These are phyloP conservation scores for Metarhizium humberi DNA, from an alignment of 2,329 filamentous ascomycete genomes.

Conservation along the genomic window DNA sequence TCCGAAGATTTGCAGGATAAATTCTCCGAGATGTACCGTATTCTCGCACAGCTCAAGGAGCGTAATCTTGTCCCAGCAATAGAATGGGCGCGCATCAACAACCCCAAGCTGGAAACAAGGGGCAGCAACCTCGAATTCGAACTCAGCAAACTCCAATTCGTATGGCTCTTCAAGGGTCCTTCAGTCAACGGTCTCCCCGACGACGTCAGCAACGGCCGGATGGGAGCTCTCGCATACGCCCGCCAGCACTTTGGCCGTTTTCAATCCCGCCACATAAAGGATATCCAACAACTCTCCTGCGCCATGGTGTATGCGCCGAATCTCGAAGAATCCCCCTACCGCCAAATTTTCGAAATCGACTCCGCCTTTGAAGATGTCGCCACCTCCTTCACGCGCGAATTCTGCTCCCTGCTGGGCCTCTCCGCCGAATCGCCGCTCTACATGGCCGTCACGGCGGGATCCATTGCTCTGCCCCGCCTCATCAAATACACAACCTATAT, in stretches of 20 bases:
- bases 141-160: conserved; percentile 78
- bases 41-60: conserved; percentile 67
- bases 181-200: conserved; percentile 45
- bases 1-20: conserved; percentile 58
- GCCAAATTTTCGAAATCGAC: conserved; percentile 63
- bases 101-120: conserved; percentile 60
- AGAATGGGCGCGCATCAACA: conserved; percentile 70
- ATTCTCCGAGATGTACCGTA: conserved; percentile 85
- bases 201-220: conserved; percentile 42
- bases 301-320: conserved; percentile 75
- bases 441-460: conserved; percentile 82
- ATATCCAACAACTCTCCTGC: conserved; percentile 73
- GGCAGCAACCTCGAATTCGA: conserved; percentile 96
- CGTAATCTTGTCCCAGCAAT: conserved; percentile 77
- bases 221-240: conserved; percentile 67
- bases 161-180: conserved; percentile 72
- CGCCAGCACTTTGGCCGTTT: conserved; percentile 66
- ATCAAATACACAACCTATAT: conserved; percentile 84
- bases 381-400: conserved; percentile 83
- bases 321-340: conserved; percentile 68
- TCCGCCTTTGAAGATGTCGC: conserved; percentile 76
- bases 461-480: conserved; percentile 80
- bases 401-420: conserved; percentile 83
- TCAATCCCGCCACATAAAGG: conserved; percentile 61
- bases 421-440: conserved; percentile 90